Conservation (phyloP, 176 grass and related monocot genomes). For the Thalia dealbata region DNA sequence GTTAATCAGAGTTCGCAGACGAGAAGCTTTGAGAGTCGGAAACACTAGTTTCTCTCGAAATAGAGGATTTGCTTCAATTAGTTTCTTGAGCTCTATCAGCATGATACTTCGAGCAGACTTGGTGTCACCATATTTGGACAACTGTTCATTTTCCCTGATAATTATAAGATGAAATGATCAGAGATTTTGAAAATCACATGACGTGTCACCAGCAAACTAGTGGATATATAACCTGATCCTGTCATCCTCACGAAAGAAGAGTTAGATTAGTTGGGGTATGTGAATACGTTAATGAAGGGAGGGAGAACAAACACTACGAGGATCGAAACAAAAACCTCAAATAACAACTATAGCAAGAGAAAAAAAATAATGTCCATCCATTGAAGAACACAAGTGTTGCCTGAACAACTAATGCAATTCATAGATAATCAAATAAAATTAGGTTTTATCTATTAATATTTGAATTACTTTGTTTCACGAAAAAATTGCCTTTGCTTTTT, state of each 20-base stretch:
- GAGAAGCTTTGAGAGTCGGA: conserved; percentile 80
- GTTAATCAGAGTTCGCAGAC: conserved; percentile 87
- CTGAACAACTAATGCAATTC: neutral
- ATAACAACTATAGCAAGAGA: too few species aligned
- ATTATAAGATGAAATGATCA: neutral
- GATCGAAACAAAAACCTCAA: too few species aligned
- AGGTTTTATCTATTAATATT: neutral
- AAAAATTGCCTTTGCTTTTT: neutral
- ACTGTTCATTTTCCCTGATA: conserved; percentile 87
- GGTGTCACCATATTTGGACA: conserved; percentile 91
- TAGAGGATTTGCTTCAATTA: conserved; percentile 96
- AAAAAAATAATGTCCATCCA: too few species aligned
- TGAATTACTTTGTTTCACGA: neutral
- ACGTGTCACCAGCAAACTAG: neutral
- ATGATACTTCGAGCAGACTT: conserved; percentile 88
- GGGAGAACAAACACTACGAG: too few species aligned
- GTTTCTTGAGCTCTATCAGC: conserved; percentile 90
- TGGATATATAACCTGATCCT: neutral
- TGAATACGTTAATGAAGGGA: too few species aligned
- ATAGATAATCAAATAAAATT: neutral
- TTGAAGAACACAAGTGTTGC: too few species aligned
- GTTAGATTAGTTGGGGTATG: too few species aligned
- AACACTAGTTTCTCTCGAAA: conserved; percentile 86
- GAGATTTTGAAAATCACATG: neutral
- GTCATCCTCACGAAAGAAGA: too few species aligned